Evolutionary conservation across 164 flowering plant genomes (phyloP), one percentile per base, ranked within the genome.

Genomic region (Aristolochia fimbriata): DNA sequence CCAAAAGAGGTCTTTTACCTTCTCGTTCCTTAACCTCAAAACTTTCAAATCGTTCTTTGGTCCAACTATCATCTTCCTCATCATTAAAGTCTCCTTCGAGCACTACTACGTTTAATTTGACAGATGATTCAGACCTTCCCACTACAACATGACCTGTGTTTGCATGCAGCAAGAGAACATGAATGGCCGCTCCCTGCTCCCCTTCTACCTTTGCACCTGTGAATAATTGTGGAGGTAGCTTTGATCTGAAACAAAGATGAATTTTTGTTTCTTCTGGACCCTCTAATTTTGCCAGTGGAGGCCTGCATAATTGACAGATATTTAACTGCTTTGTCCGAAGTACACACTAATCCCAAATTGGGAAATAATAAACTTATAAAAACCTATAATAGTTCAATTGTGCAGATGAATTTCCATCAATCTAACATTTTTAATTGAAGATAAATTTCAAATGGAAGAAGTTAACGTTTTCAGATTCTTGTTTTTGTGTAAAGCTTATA

Each of bases 1-100:
- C 74, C 62, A 87, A 58, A 65, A 87, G 70, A 3, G 95, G 95
- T 53, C 86, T 74, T 70, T 81, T 85, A 46, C 88, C 95, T 27
- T 83, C 88, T 8, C 95, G 79, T 61, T 79, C 85, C 73, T 79
- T 79, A 41, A 80, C 80, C 56, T 73, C 81, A 45, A 70, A 62
- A 65, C 70, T 73, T 58, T 83, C 83, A 70, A 83, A 83, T 24
- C 74, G 74, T 57, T 79, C 87, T 55, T 56, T 57, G 4, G 78
- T 73, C 84, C 85, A 80, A 62, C 72, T 74, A 55, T 73, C 85
- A 51, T 71, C 78, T 47, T 58, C 71, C 62, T 77, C 84, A 47
- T 81, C 80, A 75, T 74, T 76, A 80, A n/a, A n/a, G n/a, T n/a
- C n/a, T n/a, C n/a, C n/a, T n/a, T n/a, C n/a, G n/a, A n/a, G n/a